phyloP scores from a whole-genome alignment of 305 asterid species.

The Fraxinus dipetala region DNA sequence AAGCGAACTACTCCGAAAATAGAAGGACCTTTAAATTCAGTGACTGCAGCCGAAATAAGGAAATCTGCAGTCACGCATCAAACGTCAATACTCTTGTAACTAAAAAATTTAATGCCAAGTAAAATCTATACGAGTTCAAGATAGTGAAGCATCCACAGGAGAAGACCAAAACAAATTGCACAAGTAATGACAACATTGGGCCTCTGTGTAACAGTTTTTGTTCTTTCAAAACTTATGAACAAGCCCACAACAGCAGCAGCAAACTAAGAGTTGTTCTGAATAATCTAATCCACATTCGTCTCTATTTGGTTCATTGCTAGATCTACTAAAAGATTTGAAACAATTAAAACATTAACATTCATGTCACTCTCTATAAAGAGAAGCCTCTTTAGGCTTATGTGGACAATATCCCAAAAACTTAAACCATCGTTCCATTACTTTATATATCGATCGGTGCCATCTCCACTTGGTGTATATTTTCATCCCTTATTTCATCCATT shows the following conservation, averaged over 20 bases:
- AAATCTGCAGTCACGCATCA: slow-evolving; percentile 47
- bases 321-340: not conserved
- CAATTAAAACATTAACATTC: not conserved
- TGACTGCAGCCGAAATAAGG: slow-evolving; percentile 80
- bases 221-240: not conserved
- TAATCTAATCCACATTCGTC: not conserved
- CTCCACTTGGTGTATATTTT: not conserved
- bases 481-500: not conserved
- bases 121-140: not conserved
- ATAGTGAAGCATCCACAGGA: not conserved
- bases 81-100: not conserved
- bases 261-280: not conserved
- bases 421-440: not conserved
- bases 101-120: not conserved
- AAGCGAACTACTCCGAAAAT: slow-evolving; percentile 81
- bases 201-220: not conserved
- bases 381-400: not conserved
- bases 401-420: not conserved
- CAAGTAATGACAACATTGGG: not conserved
- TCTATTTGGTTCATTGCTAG: not conserved
- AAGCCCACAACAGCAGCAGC: not conserved
- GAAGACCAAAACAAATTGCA: not conserved
- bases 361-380: not conserved
- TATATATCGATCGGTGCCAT: not conserved
- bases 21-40: slow-evolving; percentile 85